Evolutionary conservation across 2,329 filamentous ascomycete genomes (phyloP).

Genomic region (Decorospora gaudefroyi): DNA sequence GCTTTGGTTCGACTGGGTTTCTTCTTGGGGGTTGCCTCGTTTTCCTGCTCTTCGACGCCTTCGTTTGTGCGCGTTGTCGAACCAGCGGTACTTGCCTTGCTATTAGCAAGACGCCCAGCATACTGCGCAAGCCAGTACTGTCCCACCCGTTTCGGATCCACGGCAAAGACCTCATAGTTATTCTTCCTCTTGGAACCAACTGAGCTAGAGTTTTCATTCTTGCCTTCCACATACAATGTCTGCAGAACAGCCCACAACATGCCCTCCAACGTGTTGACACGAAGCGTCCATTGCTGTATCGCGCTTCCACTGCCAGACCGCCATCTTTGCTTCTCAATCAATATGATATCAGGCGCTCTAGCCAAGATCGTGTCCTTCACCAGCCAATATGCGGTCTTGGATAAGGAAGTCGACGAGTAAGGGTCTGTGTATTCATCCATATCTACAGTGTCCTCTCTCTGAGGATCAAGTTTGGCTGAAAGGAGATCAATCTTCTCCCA

Average conservation of each 20-base stretch:
- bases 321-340: constrained; percentile 70
- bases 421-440: constrained; percentile 38
- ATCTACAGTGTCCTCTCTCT: not conserved
- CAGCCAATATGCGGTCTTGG: constrained; percentile 60
- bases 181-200: too few relatives aligned
- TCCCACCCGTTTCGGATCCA: constrained; percentile 47
- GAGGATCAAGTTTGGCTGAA: not conserved
- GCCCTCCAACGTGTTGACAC: constrained; percentile 79
- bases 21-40: constrained; percentile 32
- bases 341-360: constrained; percentile 66
- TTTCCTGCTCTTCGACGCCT: constrained; percentile 18
- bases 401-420: constrained; percentile 60
- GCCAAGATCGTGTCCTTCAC: constrained; percentile 55
- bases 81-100: not conserved
- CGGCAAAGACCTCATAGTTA: constrained; percentile 28
- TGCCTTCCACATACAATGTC: constrained; percentile 10
- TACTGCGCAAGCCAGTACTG: constrained; percentile 43
- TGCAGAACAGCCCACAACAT: constrained; percentile 72
- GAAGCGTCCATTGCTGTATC: constrained; percentile 79
- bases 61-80: not conserved
- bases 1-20: constrained; percentile 48
- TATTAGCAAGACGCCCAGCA: constrained; percentile 7
- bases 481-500: constrained; percentile 43
- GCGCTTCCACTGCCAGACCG: constrained; percentile 66
- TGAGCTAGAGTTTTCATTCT: not conserved